Base-by-base conservation (phyloP, 164 flowering plant species). In the Berberis thunbergii region DNA sequence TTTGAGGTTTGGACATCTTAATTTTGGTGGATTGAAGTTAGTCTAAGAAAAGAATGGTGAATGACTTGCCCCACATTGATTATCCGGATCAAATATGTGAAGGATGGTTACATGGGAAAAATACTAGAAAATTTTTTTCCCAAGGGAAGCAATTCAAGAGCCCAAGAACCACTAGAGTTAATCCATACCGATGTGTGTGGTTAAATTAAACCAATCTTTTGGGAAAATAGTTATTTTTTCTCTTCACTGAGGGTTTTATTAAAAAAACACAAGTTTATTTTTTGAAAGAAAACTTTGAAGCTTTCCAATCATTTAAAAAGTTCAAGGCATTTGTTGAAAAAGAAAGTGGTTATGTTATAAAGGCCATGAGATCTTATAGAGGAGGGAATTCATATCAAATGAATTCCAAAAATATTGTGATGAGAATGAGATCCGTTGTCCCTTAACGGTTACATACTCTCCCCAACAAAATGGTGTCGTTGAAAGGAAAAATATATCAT, bases 401-500 rank as follows among this genome's bases (percentile, higher is more conserved):
- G 44, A 7, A 39, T 39, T 49, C 12, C 13, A 59, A n/a, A n/a
- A 1, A 5, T 43, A 43, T n/a, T 12, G 45, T n/a, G 49, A 44
- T 12, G 49, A 59, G 9, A 4, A 9, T 46, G 54, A 43, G 1
- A 46, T 46, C 38, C 44, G n/a, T 0, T 8, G 9, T 45, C 64
- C 4, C 2, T 12, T 61, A 2, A 61, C 54, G 8, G 6, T 7
- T 43, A 7, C 40, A 8, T n/a, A 39, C 6, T 11, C 63, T 6
- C 63, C 63, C 13, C 53, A 61, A 40, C 43, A 61, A 38, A 61
- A 61, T 48, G 64, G 44, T 4, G 64, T 61, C 0, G 54, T 12
- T 1, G 13, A 61, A 6, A 61, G 64, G 10, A 61, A 46, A 40
- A 61, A 61, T 48, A 13, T 12, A 61, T 43, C 52, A 8, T 38